phyloP scores from a whole-genome alignment of 169 alveolate species.

The Eimeria maxima region DNA sequence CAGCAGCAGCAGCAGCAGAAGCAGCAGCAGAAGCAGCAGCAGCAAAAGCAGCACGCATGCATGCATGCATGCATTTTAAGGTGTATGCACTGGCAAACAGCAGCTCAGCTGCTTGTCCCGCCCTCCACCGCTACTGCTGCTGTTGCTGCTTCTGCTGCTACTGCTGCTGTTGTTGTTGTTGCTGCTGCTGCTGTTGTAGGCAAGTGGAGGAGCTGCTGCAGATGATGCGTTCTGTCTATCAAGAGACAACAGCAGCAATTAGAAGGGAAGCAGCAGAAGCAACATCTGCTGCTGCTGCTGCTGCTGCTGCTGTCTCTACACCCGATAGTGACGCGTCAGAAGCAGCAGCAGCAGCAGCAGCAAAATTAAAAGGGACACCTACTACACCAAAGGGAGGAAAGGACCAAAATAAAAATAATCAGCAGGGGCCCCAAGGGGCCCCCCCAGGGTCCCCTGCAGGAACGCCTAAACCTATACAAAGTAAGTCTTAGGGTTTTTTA shows the following conservation, averaged over 20 bases:
- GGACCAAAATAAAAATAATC: background rate
- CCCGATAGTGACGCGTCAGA: background rate
- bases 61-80: too few species aligned
- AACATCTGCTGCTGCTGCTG: too few species aligned
- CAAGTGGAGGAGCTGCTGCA: conserved; percentile 67
- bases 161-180: background rate
- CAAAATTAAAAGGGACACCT: background rate
- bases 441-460: background rate
- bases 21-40: background rate
- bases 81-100: too few species aligned
- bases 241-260: conserved; percentile 50
- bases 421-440: conserved; percentile 39
- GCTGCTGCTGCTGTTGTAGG: conserved; percentile 3
- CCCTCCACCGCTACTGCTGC: background rate
- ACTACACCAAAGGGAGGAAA: conserved; percentile 7
- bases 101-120: too few species aligned
- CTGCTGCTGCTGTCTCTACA: background rate
- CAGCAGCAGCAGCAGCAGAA: background rate
- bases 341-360: background rate
- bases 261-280: background rate
- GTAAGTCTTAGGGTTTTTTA: background rate
- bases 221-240: conserved; percentile 51
- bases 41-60: too few species aligned
- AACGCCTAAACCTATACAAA: conserved; percentile 15
- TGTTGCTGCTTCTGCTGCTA: background rate